Evolutionary conservation across 1,284 basidiomycete species (phyloP).

Genomic region (Moesziomyces antarcticus): DNA sequence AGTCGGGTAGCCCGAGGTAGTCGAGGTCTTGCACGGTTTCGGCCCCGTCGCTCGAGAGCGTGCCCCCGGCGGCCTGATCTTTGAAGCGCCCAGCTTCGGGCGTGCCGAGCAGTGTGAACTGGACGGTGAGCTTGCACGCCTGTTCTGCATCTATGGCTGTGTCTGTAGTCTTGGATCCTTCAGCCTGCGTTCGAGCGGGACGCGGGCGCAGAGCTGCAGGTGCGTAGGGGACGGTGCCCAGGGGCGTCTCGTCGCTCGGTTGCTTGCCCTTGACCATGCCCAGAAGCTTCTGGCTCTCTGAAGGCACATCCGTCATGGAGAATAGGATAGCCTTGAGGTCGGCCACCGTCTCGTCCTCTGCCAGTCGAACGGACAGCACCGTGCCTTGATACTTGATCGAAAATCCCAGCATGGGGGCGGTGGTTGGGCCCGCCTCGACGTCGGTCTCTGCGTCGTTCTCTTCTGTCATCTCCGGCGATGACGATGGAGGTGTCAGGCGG

Average conservation of each 20-base stretch:
- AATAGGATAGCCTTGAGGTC: slow-evolving; percentile 71
- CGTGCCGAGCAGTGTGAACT: slow-evolving; percentile 57
- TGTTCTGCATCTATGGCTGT: slow-evolving; percentile 21
- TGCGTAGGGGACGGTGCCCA: slow-evolving; percentile 42
- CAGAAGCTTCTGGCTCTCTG: slow-evolving; percentile 87
- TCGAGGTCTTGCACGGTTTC: slow-evolving; percentile 38
- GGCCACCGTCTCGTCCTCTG: slow-evolving; percentile 56
- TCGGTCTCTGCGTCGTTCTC: neutral
- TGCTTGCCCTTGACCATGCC: slow-evolving; percentile 86
- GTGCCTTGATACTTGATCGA: slow-evolving; percentile 49
- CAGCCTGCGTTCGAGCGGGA: slow-evolving; percentile 8
- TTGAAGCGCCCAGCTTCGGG: slow-evolving; percentile 69
- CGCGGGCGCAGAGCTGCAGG: slow-evolving; percentile 39
- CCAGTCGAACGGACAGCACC: slow-evolving; percentile 34
- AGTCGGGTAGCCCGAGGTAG: slow-evolving; percentile 30
- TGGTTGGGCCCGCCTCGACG: neutral
- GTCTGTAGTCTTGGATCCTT: slow-evolving; percentile 14
- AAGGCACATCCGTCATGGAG: slow-evolving; percentile 80
- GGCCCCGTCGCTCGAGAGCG: slow-evolving; percentile 15
- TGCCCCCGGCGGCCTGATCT: slow-evolving; percentile 73
- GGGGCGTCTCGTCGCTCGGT: slow-evolving; percentile 70
- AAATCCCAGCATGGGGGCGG: slow-evolving; percentile 33
- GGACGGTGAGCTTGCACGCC: slow-evolving; percentile 39
- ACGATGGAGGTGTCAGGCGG: slow-evolving; percentile 8
- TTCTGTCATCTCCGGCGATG: neutral